Evolutionary conservation across 805 yeast species (phyloP).

Genomic region (Cyberlindnera mississippiensis): DNA sequence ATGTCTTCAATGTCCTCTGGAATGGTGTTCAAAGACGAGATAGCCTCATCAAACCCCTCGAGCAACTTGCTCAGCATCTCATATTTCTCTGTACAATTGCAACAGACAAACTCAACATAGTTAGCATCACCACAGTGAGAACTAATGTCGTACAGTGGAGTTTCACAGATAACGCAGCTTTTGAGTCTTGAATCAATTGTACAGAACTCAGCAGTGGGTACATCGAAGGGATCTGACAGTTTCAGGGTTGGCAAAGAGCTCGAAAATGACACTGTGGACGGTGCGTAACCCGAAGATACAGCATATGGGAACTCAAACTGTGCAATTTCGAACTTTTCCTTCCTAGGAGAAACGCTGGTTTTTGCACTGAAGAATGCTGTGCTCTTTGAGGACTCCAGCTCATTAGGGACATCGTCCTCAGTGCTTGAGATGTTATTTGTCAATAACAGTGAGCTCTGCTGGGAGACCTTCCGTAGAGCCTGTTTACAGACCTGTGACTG

Average conservation of each 20-base stretch:
- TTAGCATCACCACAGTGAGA: constrained; percentile 21
- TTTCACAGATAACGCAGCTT: constrained; percentile 64
- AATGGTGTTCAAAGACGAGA: constrained; percentile 11
- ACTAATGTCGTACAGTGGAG: constrained; percentile 62
- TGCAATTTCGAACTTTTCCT: constrained; percentile 1
- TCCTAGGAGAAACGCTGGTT: neutral
- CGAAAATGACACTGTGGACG: constrained; percentile 4
- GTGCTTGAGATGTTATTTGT: constrained; percentile 5
- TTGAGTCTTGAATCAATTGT: constrained; percentile 24
- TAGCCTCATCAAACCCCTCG: constrained; percentile 35
- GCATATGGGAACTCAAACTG: constrained; percentile 9
- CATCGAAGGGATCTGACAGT: constrained; percentile 14
- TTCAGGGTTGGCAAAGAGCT: constrained; percentile 18
- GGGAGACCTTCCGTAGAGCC: neutral
- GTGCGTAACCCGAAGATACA: neutral
- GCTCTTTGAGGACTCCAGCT: neutral
- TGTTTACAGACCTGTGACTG: neutral
- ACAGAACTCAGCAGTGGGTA: constrained; percentile 11
- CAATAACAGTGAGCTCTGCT: constrained; percentile 5
- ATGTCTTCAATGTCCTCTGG: constrained; percentile 21
- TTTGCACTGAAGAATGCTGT: constrained; percentile 9
- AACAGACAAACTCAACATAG: constrained; percentile 54
- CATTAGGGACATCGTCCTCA: neutral
- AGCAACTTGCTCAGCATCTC: constrained; percentile 43
- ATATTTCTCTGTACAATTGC: constrained; percentile 55